Conservation (phyloP, 2,329 filamentous ascomycete species). For the Plenodomus lindquistii region DNA sequence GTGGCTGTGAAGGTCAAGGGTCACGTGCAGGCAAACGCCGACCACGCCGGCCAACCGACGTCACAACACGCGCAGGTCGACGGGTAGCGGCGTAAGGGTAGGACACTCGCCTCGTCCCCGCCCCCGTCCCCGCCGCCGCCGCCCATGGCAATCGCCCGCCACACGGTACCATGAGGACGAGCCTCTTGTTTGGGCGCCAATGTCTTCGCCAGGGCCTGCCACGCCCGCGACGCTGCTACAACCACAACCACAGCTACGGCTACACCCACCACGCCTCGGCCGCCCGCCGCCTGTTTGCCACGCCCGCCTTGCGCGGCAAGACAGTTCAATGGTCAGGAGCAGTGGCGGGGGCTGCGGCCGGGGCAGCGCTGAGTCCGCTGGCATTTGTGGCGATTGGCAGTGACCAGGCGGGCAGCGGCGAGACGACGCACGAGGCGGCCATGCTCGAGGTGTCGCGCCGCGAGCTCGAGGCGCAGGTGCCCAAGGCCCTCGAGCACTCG, state of each 20-base stretch:
- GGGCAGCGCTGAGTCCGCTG: constrained; percentile 54
- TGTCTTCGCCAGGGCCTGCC: constrained; percentile 49
- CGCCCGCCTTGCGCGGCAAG: constrained; percentile 38
- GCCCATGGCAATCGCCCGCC: constrained; percentile 31
- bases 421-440: constrained; percentile 75
- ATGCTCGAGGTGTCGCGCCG: constrained; percentile 83
- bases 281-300: constrained; percentile 39
- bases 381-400: constrained; percentile 64
- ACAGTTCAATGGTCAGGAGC: constrained; percentile 41
- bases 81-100: too few species aligned
- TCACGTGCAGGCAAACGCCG: too few species aligned
- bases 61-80: too few species aligned
- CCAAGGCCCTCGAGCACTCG: constrained; percentile 64
- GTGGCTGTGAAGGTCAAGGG: too few species aligned
- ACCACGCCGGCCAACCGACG: too few species aligned
- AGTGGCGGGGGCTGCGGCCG: constrained; percentile 25
- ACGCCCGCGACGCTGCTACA: constrained; percentile 14
- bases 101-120: too few species aligned
- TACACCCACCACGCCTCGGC: constrained; percentile 34
- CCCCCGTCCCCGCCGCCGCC: too few species aligned
- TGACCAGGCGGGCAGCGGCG: constrained; percentile 49
- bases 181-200: constrained; percentile 54
- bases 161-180: constrained; percentile 54
- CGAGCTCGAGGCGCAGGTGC: constrained; percentile 73
- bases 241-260: constrained; percentile 20